Conservation (phyloP, 2,329 filamentous ascomycete genomes). For the Fusarium hostae region DNA sequence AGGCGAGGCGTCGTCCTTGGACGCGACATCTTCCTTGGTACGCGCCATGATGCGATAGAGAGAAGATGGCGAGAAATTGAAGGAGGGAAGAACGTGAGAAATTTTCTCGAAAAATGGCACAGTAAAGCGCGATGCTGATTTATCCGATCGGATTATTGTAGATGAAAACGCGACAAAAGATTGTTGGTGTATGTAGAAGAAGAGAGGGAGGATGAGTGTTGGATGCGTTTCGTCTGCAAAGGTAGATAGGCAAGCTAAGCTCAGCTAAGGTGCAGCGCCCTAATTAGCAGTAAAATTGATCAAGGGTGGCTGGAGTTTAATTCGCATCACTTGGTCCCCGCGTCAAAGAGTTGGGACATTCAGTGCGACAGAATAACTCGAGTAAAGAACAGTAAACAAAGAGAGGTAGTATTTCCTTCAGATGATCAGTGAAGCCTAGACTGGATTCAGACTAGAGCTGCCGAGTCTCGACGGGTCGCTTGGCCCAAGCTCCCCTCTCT, state of each 20-base stretch:
- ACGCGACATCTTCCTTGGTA: slow-evolving; percentile 47
- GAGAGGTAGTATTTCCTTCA: slow-evolving; percentile 19
- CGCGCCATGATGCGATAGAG: slow-evolving; percentile 45
- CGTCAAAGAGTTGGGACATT: background rate
- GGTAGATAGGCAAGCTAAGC: background rate
- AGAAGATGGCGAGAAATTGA: background rate
- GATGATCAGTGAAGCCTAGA: background rate
- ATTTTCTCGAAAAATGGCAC: slow-evolving; percentile 24
- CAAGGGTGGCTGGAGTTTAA: slow-evolving; percentile 32
- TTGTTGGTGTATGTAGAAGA: slow-evolving; percentile 19
- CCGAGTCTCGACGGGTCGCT: background rate
- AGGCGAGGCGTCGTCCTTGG: slow-evolving; percentile 33
- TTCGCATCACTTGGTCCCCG: slow-evolving; percentile 12
- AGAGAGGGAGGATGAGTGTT: slow-evolving; percentile 8
- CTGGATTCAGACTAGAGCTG: background rate
- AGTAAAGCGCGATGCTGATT: background rate
- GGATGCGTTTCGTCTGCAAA: slow-evolving; percentile 10
- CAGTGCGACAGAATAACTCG: slow-evolving; percentile 19
- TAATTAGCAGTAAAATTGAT: slow-evolving; percentile 5
- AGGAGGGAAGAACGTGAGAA: background rate
- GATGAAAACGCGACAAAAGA: slow-evolving; percentile 1
- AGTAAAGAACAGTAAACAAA: background rate
- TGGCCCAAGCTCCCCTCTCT: slow-evolving; percentile 33
- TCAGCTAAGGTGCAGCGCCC: background rate
- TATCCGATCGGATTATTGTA: background rate